These are phyloP conservation scores for Chlamydomonas schloesseri DNA, from an alignment of 139 green algal species.

Conservation along the genomic window DNA sequence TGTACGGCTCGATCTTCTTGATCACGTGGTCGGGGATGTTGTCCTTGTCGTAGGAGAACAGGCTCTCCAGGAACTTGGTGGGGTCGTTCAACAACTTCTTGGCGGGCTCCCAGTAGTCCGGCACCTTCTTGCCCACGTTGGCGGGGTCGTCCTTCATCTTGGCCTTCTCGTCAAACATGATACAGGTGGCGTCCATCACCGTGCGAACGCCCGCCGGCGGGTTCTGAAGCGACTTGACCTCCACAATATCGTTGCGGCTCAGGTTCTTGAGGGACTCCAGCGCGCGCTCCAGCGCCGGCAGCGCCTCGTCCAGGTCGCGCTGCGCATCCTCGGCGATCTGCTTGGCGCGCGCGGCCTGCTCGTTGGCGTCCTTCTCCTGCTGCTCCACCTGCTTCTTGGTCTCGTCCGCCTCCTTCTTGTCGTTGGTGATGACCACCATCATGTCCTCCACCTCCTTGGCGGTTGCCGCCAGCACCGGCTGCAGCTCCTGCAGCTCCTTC, in stretches of 20 bases:
- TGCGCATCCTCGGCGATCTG: constrained; percentile 71
- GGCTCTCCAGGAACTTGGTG: constrained; percentile 81
- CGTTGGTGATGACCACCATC: constrained; percentile 82
- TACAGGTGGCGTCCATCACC: constrained; percentile 85
- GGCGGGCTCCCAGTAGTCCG: constrained; percentile 82
- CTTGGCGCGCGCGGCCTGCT: constrained; percentile 63
- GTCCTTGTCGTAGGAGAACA: constrained; percentile 88
- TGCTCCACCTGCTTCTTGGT: constrained; percentile 73
- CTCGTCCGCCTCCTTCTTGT: constrained; percentile 80
- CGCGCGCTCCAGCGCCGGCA: constrained; percentile 79
- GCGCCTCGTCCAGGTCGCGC: constrained; percentile 74
- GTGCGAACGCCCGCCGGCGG: constrained; percentile 75
- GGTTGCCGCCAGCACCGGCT: constrained; percentile 79
- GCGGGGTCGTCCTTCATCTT: constrained; percentile 87
- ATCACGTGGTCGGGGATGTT: constrained; percentile 81
- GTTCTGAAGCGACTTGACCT: constrained; percentile 84
- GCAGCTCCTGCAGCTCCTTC: constrained; percentile 80
- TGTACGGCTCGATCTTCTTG: constrained; percentile 69
- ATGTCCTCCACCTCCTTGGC: constrained; percentile 83
- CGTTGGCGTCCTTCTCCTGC: constrained; percentile 82
- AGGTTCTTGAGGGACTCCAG: constrained; percentile 82
- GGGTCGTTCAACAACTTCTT: constrained; percentile 84
- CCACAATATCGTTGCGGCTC: constrained; percentile 80
- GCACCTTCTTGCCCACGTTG: constrained; percentile 73
- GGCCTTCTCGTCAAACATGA: constrained; percentile 90